A percentile compares a stretch with the other conserved stretches of the same genome.
These are phyloP conservation scores for Cafeteria roenbergensis DNA, from an alignment of 108 stramenopile genomes.

Conservation along the genomic window DNA sequence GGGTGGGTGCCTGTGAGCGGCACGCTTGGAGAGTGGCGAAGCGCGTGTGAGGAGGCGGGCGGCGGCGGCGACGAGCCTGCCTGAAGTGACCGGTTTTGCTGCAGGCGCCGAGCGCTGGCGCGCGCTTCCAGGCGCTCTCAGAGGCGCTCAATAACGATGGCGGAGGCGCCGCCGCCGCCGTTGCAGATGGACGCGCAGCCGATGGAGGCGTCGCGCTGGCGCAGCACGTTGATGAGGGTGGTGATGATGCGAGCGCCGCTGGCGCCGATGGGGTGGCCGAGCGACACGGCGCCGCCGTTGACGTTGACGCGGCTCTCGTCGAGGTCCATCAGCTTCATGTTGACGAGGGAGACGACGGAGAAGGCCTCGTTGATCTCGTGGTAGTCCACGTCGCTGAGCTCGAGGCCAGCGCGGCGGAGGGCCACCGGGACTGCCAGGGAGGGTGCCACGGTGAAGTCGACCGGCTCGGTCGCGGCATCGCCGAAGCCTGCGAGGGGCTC, in stretches of 20 bases:
- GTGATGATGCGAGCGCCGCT: constrained; percentile 81
- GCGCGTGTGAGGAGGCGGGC: no score
- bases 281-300: constrained; percentile 76
- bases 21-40: no score
- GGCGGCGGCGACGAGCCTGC: no score
- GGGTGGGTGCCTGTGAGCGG: no score
- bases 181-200: constrained; percentile 93
- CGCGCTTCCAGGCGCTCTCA: no score
- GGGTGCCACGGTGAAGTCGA: constrained; percentile 80
- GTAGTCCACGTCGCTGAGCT: constrained; percentile 64
- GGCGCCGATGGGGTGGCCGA: constrained; percentile 91
- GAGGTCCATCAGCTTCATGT: constrained; percentile 63
- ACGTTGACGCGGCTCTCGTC: constrained; percentile 68
- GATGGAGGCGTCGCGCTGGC: constrained; percentile 63
- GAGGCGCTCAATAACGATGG: constrained; percentile 81
- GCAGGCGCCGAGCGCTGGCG: no score
- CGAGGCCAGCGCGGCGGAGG: constrained; percentile 56
- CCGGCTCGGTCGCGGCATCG: constrained; percentile 69
- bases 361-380: constrained; percentile 98
- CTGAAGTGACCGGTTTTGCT: no score
- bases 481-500: no score
- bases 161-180: constrained; percentile 91
- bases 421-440: constrained; percentile 74
- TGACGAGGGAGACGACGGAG: constrained; percentile 78
- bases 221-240: constrained; percentile 62